Percentiles rank a stretch among this genome's conserved stretches.
These are phyloP conservation scores for Goffeauzyma gilvescens DNA, from an alignment of 768 basidiomycete species.

Conservation along the genomic window DNA sequence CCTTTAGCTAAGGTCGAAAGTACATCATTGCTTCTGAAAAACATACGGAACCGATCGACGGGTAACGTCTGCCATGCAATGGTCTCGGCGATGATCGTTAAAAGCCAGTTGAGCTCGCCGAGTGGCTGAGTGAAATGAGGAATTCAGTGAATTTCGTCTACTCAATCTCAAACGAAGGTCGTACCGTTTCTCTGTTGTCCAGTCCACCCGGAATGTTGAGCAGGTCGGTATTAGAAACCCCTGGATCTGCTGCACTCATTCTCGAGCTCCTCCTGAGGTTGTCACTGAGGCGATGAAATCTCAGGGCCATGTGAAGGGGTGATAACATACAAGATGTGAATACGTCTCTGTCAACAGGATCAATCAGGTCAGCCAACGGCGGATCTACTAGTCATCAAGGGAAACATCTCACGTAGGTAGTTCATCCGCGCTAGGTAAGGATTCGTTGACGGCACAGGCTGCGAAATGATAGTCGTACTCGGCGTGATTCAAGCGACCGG, in stretches of 20 bases:
- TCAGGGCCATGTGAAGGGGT: slow-evolving; percentile 8
- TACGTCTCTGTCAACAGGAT: slow-evolving; percentile 6
- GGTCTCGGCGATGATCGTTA: slow-evolving; percentile 7
- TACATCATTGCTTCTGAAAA: slow-evolving; percentile 6
- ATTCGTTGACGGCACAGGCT: slow-evolving; percentile 4
- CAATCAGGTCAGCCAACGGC: background rate
- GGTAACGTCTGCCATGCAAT: slow-evolving; percentile 10
- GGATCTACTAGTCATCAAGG: background rate
- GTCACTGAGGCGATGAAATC: slow-evolving; percentile 5
- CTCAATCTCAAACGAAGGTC: background rate
- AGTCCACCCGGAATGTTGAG: slow-evolving; percentile 7
- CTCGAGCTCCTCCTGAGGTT: background rate
- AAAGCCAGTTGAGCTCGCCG: slow-evolving; percentile 10
- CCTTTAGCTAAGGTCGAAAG: slow-evolving; percentile 4
- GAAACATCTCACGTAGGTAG: slow-evolving; percentile 7
- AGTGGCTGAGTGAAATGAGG: slow-evolving; percentile 1
- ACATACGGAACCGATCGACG: slow-evolving; percentile 1
- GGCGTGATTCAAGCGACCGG: slow-evolving; percentile 1
- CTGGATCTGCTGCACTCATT: background rate
- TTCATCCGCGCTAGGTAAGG: slow-evolving; percentile 2
- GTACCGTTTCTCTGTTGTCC: slow-evolving; percentile 5
- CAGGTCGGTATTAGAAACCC: background rate
- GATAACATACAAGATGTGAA: slow-evolving; percentile 8
- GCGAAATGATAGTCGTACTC: slow-evolving; percentile 7
- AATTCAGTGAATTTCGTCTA: background rate